Evolutionary conservation across 2,329 filamentous ascomycete species (phyloP), one percentile per base, ranked within the genome.

Genomic region (Coniochaeta sp.): DNA sequence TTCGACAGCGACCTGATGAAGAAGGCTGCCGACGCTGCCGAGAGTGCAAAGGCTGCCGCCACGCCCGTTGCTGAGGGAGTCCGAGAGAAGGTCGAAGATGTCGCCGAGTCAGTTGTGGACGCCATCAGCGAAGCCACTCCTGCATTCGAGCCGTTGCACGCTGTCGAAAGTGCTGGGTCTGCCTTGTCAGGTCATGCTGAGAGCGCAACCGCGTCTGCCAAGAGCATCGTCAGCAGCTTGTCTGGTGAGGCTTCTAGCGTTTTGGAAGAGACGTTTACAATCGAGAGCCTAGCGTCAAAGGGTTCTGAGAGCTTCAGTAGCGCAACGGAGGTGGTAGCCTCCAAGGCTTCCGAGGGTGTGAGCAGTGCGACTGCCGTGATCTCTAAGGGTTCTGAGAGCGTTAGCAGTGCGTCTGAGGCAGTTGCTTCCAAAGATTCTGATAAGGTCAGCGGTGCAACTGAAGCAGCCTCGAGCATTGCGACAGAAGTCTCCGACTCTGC

Each of bases 1-100:
- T 98, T 96, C 68, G 87, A 89, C 55, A 86, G 83, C 54, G 87
- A 87, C 57, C 77, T 77, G 17, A 82, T 89, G 67, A 83, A 85
- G 57, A 79, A 81, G 50, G 76, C 68, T 9, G 73, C 69, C 6
- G 71, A 69, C 34, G 66, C 63, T 16, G 67, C 59, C 12, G 62
- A 68, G 52, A 62, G 61, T 2, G 65, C 65, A 7, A 65, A 63
- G 60, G 57, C 59, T 28, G 64, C 64, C 5, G 65, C 65, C 8
- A 65, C 69, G 22, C 63, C 61, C 7, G 60, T 69, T 8, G 70
- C 74, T 8, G 72, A 75, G 28, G 71, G 78, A 26, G 78, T 64
- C 36, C 63, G 59, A 28, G 64, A 63, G 50, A 61, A 61, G 32
- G 55, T 59, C 4, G 59, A 28, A 24, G 63, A 64, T 40, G 67